A percentile compares a stretch with the other conserved stretches of the same genome.
These are phyloP conservation scores for Cajanus cajan DNA, from an alignment of 306 rosid genomes.

Conservation along the genomic window DNA sequence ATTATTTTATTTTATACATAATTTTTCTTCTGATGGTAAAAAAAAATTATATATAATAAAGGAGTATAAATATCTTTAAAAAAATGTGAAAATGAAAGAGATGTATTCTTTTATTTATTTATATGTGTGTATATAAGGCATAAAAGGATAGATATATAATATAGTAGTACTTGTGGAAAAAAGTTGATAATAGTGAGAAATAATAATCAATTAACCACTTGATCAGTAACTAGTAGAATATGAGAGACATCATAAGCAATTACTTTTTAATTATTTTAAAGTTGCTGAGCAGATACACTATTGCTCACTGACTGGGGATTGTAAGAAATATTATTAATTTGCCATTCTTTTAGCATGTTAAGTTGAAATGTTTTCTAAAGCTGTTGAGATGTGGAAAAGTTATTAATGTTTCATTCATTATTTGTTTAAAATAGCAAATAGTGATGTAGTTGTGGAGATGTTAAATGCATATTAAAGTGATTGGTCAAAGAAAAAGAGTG, in stretches of 20 bases:
- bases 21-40: too few relatives aligned
- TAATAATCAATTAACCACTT: neutral
- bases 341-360: neutral
- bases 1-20: too few relatives aligned
- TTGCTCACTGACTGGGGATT: neutral
- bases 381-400: conserved; percentile 10
- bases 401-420: neutral
- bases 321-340: too few relatives aligned
- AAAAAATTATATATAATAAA: too few relatives aligned
- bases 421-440: neutral
- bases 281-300: too few relatives aligned
- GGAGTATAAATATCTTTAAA: too few relatives aligned
- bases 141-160: too few relatives aligned
- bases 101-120: too few relatives aligned
- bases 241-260: neutral
- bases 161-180: neutral
- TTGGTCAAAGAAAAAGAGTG: neutral
- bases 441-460: neutral
- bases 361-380: neutral
- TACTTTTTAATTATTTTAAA: too few relatives aligned
- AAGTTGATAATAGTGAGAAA: neutral
- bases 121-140: too few relatives aligned
- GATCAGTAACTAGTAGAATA: neutral
- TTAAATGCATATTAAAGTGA: neutral
- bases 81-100: too few relatives aligned